Evolutionary conservation across 2,329 filamentous ascomycete species (phyloP).

Genomic region (Aureobasidium mangrovei): DNA sequence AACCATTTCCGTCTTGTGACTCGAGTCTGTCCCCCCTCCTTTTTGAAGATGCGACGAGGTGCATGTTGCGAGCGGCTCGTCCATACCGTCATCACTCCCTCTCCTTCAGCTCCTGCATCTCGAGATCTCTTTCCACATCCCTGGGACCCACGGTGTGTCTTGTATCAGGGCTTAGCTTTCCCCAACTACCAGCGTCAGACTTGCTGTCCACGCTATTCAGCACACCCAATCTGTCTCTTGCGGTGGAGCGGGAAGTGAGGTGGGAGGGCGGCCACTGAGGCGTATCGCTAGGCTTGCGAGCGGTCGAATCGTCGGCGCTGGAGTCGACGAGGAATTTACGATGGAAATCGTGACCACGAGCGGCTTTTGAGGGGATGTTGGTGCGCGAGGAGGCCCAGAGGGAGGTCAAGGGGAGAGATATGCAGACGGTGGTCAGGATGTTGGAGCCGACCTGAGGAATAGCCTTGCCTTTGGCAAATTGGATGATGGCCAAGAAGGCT

Average conservation of each 20-base stretch:
- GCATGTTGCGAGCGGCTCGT: no score
- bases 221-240: conserved; percentile 6
- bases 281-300: background rate
- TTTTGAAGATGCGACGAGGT: no score
- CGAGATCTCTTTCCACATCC: conserved; percentile 15
- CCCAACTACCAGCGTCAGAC: background rate
- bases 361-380: conserved; percentile 15
- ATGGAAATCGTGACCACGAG: conserved; percentile 15
- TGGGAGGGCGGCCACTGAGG: background rate
- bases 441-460: conserved; percentile 48
- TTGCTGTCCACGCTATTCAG: conserved; percentile 1
- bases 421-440: conserved; percentile 49
- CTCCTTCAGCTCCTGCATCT: conserved; percentile 17
- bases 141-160: background rate
- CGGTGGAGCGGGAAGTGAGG: background rate
- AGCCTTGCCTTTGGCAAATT: conserved; percentile 37
- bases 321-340: conserved; percentile 15
- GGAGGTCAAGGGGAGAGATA: conserved; percentile 57
- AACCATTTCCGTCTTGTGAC: no score
- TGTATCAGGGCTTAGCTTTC: background rate
- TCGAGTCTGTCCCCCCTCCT: no score
- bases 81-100: background rate
- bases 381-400: conserved; percentile 50
- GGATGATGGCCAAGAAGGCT: conserved; percentile 54
- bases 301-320: background rate